Conservation (phyloP, 306 rosid species). For the Mucuna pruriens region DNA sequence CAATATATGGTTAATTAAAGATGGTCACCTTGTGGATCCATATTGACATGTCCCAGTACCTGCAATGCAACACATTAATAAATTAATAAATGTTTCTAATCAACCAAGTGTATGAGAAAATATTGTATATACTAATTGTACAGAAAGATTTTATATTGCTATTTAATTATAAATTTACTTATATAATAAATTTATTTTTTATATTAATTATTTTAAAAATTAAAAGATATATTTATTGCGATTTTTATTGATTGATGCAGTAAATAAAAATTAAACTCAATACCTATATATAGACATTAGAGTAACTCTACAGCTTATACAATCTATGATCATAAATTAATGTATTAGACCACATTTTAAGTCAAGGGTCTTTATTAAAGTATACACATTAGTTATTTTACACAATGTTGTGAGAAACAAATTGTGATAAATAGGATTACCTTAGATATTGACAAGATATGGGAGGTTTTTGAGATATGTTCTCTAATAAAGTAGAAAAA, state of each 20-base stretch:
- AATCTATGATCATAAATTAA: neutral
- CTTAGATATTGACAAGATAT: conserved; percentile 21
- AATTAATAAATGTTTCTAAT: neutral
- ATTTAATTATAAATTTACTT: no score
- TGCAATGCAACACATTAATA: conserved; percentile 49
- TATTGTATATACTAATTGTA: no score
- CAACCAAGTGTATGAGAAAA: no score
- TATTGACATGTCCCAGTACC: conserved; percentile 78
- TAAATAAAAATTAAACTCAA: no score
- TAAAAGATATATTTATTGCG: no score
- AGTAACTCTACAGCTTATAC: neutral
- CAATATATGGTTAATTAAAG: neutral
- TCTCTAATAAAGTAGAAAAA: conserved; percentile 34
- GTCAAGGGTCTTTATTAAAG: neutral
- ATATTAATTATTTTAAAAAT: no score
- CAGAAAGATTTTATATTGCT: no score
- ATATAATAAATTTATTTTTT: no score
- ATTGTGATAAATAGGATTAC: neutral
- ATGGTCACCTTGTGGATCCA: conserved; percentile 69
- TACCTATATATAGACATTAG: no score
- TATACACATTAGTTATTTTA: neutral
- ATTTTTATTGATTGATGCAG: no score
- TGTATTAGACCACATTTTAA: neutral
- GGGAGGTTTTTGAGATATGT: conserved; percentile 28
- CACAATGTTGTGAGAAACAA: neutral